Percentiles rank a stretch among this genome's conserved stretches.
Evolutionary conservation across 495 filamentous ascomycete genomes (phyloP).

Genomic region (Tuber melanosporum): DNA sequence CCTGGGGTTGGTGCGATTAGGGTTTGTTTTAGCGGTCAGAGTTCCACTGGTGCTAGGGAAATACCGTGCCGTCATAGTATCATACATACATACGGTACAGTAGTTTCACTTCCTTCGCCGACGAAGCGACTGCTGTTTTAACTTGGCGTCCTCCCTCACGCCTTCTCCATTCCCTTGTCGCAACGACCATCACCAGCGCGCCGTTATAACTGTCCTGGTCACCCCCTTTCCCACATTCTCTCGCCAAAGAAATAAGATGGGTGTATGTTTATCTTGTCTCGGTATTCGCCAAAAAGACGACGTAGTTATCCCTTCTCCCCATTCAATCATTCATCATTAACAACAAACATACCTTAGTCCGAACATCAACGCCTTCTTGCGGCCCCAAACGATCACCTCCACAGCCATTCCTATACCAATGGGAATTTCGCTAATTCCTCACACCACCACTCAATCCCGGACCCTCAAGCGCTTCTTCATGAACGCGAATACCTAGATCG

Average conservation of each 20-base stretch:
- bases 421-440: conserved; percentile 26
- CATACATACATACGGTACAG: not conserved
- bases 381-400: conserved; percentile 24
- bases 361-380: conserved; percentile 32
- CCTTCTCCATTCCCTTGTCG: not conserved
- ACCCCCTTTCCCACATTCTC: not conserved
- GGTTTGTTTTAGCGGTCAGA: not conserved
- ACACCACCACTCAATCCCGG: conserved; percentile 30
- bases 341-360: conserved; percentile 13
- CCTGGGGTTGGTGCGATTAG: not conserved
- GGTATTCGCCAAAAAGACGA: conserved; percentile 30
- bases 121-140: not conserved
- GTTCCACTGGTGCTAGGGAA: not conserved
- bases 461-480: conserved; percentile 36
- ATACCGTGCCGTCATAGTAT: not conserved
- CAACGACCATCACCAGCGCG: not conserved
- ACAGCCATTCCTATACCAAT: conserved; percentile 15
- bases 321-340: conserved; percentile 10
- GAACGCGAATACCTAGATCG: conserved; percentile 42
- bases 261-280: conserved; percentile 31
- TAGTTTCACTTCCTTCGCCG: not conserved
- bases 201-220: not conserved
- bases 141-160: not conserved
- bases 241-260: conserved; percentile 17
- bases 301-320: conserved; percentile 17